These are phyloP conservation scores for Diaporthe caulivora DNA, from an alignment of 2,329 filamentous ascomycete genomes.

Conservation along the genomic window DNA sequence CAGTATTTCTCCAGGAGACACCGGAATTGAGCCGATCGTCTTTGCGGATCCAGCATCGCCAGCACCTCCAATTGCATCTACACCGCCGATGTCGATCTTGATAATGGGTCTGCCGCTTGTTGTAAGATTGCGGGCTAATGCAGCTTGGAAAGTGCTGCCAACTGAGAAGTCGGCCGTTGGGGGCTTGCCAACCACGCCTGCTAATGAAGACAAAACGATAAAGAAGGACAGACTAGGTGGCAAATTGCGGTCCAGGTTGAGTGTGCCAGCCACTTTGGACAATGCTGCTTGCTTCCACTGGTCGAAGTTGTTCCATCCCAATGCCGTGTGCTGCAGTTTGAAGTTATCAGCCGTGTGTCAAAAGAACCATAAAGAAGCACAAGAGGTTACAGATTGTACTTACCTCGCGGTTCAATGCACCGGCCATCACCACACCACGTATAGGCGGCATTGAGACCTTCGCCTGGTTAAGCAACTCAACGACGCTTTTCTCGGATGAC, in stretches of 20 bases:
- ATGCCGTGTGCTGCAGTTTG: background rate
- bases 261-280: slow-evolving; percentile 3
- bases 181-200: background rate
- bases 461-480: slow-evolving; percentile 42
- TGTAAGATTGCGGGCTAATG: slow-evolving; percentile 51
- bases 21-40: background rate
- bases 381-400: slow-evolving; percentile 51
- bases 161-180: slow-evolving; percentile 6
- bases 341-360: background rate
- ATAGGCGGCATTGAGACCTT: slow-evolving; percentile 46
- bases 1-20: background rate
- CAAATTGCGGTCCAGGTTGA: slow-evolving; percentile 47
- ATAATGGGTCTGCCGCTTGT: background rate
- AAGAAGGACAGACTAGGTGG: slow-evolving; percentile 36
- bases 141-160: slow-evolving; percentile 64
- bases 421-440: slow-evolving; percentile 49
- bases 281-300: background rate
- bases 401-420: slow-evolving; percentile 44
- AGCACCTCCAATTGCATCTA: background rate
- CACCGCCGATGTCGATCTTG: background rate
- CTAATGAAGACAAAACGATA: slow-evolving; percentile 21
- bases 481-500: slow-evolving; percentile 45
- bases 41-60: background rate
- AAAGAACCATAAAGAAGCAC: background rate
- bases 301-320: slow-evolving; percentile 13